A percentile compares a stretch with the other conserved stretches of the same genome.
phyloP scores from a whole-genome alignment of 1,139 yeast species.

The Magnusiomyces sp. region DNA sequence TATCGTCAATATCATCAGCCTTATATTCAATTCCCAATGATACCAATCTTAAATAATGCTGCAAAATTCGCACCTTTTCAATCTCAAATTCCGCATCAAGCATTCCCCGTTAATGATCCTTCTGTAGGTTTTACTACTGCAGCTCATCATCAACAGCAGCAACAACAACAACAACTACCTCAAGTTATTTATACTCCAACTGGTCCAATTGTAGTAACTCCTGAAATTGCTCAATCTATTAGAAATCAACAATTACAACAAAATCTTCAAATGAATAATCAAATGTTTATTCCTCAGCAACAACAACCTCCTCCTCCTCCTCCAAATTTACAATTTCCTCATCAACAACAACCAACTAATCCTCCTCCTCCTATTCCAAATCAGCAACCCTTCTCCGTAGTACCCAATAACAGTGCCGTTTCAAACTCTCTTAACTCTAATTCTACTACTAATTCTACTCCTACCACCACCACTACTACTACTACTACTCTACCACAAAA shows the following conservation, averaged over 20 bases:
- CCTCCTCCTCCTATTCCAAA: neutral
- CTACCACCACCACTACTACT: neutral
- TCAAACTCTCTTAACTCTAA: no score
- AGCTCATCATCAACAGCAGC: no score
- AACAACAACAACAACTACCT: no score
- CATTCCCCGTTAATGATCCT: no score
- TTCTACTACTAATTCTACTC: neutral
- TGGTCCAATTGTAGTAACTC: neutral
- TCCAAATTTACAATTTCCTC: neutral
- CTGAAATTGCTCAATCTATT: neutral
- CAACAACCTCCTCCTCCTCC: neutral
- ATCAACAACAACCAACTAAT: neutral
- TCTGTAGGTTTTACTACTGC: no score
- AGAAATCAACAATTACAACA: no score
- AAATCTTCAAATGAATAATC: neutral
- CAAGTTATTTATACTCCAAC: neutral
- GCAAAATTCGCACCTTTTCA: no score
- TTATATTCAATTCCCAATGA: no score
- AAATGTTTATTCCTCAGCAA: neutral
- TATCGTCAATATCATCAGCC: no score
- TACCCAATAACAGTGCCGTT: neutral
- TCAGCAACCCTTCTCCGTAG: no score
- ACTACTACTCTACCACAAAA: neutral
- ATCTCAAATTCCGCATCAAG: no score
- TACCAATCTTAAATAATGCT: no score